Evolutionary conservation across 192 early-diverging fungal genomes (phyloP), one percentile per base, ranked within the genome.

Genomic region (Oehlia diaphana): DNA sequence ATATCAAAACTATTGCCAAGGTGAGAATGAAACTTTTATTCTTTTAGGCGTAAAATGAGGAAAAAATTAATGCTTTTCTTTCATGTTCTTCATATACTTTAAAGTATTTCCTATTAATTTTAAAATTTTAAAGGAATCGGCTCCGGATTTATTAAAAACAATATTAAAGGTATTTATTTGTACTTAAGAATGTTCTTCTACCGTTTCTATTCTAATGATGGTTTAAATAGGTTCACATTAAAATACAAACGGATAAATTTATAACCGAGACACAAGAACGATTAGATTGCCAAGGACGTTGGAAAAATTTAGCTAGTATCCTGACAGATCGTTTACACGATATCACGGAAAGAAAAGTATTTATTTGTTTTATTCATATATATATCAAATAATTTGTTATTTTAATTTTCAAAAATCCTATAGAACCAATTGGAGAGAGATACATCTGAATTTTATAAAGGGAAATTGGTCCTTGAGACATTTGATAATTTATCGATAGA

Each of bases 231-330:
- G 28, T 50, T 21, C 71, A 73, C 23, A 50, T 73, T 7, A 73
- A 73, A 50, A 73, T 73, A 28, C 71, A 73, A 73, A 58, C 71
- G 12, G 71, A 73, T 42, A 73, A 73, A 50, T 73, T 73, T 50
- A 12, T 73, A 26, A 73, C 9, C 8, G 21, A n/a, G 19, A 50
- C 47, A 8, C 39, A 50, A 73, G 44, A 73, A 33, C 19, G 71
- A 44, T 23, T 42, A 50, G 71, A 10, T 47, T 50, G 16, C 31
- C 71, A 73, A 4, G 49, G 58, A 26, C 19, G 9, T 47, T 73
- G 71, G 71, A 73, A 73, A 42, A 26, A 44, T 26, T 42, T 73
- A 10, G 71, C 71, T 50, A 44, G 35, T 23, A 26, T 23, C 9
- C 28, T 73, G 9, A 33, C 47, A 26, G n/a, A 50, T 2, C 39